Evolutionary conservation across 495 filamentous ascomycete species (phyloP), one percentile per base, ranked within the genome.

Genomic region (Aspergillus sparsus): DNA sequence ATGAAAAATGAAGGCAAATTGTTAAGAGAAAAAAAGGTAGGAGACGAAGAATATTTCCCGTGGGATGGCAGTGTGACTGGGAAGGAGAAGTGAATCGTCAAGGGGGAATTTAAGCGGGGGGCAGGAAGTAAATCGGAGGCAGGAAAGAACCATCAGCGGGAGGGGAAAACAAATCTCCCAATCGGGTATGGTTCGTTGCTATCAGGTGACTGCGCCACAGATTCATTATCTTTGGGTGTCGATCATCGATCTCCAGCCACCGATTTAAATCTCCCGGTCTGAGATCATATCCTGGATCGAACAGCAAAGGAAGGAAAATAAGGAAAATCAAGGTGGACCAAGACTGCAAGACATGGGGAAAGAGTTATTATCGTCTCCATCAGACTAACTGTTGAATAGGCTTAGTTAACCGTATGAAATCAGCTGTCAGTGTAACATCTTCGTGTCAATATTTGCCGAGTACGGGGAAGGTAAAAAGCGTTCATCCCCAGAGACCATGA

Each of bases 91-190:
- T 27, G 10, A 37, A 42, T 37, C 33, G 44, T 49, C 34, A 58
- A 60, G 35, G 37, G 63, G 70, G 67, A 62, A 67, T 65, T 47
- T 47, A 64, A 67, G 68, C 62, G 53, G 53, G 36, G 34, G 54
- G 45, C 53, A 62, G 46, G 62, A 71, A 67, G 68, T 68, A 66
- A 68, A 68, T 64, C 66, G 62, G 42, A 52, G 59, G 66, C 62
- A 70, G 64, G 62, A 58, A 58, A 60, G 60, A 27, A 27, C 21
- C 21, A 27, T 27, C 61, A 53, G 58, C 58, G 62, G n/a, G 32
- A 31, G 53, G 51, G 55, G 64, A 71, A 74, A 79, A 79, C 76
- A 79, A 79, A 77, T 77, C 72, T 79, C 76, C 72, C 65, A 51
- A 75, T 72, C 44, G 27, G 70, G 74, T 56, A 67, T 70, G 62